Evolutionary conservation across 2,329 filamentous ascomycete species (phyloP).

Genomic region (Aureobasidium sp.): DNA sequence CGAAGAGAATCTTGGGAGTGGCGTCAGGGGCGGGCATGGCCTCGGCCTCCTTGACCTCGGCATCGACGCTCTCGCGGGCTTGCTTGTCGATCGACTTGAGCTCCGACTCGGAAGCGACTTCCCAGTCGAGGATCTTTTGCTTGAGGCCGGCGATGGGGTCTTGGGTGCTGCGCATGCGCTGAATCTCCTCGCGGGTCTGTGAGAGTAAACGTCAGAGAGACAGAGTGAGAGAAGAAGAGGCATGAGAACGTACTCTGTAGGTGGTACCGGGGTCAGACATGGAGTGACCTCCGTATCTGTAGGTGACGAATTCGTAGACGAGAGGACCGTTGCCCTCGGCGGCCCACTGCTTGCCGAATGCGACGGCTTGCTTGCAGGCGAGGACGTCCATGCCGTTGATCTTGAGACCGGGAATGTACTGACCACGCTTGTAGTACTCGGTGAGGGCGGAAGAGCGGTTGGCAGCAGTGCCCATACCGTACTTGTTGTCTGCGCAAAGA

Average conservation of each 20-base stretch:
- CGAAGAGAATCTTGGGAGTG: constrained; percentile 76
- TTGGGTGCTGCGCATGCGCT: constrained; percentile 98
- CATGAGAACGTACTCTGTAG: constrained; percentile 58
- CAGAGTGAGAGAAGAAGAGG: too few relatives aligned
- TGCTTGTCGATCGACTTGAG: constrained; percentile 96
- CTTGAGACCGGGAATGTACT: constrained; percentile 99
- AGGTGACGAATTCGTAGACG: constrained; percentile 97
- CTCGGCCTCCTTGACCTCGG: constrained; percentile 86
- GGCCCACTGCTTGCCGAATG: constrained; percentile 88
- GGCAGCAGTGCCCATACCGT: constrained; percentile 97
- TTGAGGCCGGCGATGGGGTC: constrained; percentile 97
- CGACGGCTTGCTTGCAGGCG: constrained; percentile 90
- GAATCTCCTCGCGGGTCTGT: constrained; percentile 91
- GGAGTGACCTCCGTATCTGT: constrained; percentile 98
- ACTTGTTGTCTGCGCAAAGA: constrained; percentile 80
- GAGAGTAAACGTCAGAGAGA: not conserved
- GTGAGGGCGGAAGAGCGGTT: constrained; percentile 90
- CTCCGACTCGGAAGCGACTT: constrained; percentile 83
- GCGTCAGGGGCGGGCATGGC: constrained; percentile 74
- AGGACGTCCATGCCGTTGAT: constrained; percentile 99
- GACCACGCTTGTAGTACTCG: constrained; percentile 99
- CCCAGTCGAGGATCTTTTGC: constrained; percentile 97
- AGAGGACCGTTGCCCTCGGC: constrained; percentile 79
- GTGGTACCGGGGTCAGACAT: constrained; percentile 99
- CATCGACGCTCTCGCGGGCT: constrained; percentile 75